Conservation (phyloP, 1,284 basidiomycete species). For the Coriolopsis trogii region DNA sequence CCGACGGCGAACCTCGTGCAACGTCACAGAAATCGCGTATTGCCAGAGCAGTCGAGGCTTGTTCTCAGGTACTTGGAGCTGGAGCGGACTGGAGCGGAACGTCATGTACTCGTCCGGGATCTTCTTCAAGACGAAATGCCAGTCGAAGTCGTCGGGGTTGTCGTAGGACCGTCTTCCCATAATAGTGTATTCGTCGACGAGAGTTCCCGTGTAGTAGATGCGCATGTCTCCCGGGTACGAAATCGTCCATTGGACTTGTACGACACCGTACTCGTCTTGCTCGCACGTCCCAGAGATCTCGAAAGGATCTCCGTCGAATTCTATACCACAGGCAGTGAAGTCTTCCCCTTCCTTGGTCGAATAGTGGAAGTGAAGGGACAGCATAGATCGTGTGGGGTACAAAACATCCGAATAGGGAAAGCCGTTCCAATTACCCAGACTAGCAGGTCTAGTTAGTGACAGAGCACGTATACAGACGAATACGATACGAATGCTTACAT, state of each 20-base stretch:
- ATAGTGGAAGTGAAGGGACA: constrained; percentile 10
- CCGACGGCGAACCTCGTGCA: constrained; percentile 19
- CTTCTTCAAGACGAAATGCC: constrained; percentile 10
- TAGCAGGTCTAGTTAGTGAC: neutral
- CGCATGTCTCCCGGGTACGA: neutral
- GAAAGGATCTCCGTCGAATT: constrained; percentile 3
- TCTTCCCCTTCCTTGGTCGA: neutral
- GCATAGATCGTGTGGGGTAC: constrained; percentile 9
- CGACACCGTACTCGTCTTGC: neutral
- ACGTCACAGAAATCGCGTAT: constrained; percentile 25
- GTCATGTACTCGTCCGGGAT: constrained; percentile 2
- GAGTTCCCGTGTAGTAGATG: constrained; percentile 1
- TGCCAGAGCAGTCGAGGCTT: constrained; percentile 24
- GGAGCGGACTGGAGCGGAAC: neutral
- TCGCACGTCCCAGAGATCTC: constrained; percentile 1
- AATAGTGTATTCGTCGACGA: constrained; percentile 13
- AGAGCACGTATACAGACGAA: neutral
- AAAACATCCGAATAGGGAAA: neutral
- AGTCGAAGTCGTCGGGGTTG: neutral
- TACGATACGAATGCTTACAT: constrained; percentile 1
- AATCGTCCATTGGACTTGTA: neutral
- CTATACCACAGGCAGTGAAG: constrained; percentile 4
- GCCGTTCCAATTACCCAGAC: constrained; percentile 12
- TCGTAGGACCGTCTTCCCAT: neutral
- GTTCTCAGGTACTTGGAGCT: neutral